A percentile compares a stretch with the other conserved stretches of the same genome.
phyloP scores from a whole-genome alignment of 768 basidiomycete species.

The Hericium coralloides region DNA sequence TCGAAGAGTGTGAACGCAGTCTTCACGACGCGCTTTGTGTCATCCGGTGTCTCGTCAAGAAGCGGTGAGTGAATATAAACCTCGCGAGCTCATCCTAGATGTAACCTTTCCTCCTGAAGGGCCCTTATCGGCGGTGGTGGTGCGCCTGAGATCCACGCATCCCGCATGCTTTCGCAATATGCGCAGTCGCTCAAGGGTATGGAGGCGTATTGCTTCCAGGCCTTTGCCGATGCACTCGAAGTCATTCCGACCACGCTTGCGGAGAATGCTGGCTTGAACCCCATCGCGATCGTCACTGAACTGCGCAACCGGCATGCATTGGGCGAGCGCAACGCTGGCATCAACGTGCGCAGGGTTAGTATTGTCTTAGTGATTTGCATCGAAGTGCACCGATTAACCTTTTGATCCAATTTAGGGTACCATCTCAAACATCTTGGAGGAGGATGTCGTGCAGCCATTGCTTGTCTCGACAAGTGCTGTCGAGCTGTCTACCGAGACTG shows the following conservation, averaged over 20 bases:
- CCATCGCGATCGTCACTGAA: conserved; percentile 97
- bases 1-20: conserved; percentile 96
- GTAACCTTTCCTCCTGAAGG: conserved; percentile 26
- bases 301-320: conserved; percentile 93
- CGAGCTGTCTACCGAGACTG: conserved; percentile 94
- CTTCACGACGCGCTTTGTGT: conserved; percentile 99
- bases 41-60: conserved; percentile 96
- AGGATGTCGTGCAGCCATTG: conserved; percentile 94
- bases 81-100: neutral
- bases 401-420: conserved; percentile 50
- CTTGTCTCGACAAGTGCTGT: conserved; percentile 93
- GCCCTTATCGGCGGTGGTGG: conserved; percentile 95
- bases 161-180: conserved; percentile 82
- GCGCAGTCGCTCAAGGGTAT: conserved; percentile 93
- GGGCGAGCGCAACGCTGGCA: conserved; percentile 91
- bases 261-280: conserved; percentile 97
- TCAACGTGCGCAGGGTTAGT: conserved; percentile 92
- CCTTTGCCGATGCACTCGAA: conserved; percentile 95
- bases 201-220: conserved; percentile 99
- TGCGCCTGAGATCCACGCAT: conserved; percentile 96
- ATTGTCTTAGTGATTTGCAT: neutral
- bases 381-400: neutral
- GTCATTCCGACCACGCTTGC: conserved; percentile 97
- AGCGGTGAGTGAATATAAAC: conserved; percentile 51
- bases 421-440: conserved; percentile 95